Percentiles rank a stretch among this genome's conserved stretches.
phyloP scores from a whole-genome alignment of 768 basidiomycete genomes.

The Tylopilus sp. region DNA sequence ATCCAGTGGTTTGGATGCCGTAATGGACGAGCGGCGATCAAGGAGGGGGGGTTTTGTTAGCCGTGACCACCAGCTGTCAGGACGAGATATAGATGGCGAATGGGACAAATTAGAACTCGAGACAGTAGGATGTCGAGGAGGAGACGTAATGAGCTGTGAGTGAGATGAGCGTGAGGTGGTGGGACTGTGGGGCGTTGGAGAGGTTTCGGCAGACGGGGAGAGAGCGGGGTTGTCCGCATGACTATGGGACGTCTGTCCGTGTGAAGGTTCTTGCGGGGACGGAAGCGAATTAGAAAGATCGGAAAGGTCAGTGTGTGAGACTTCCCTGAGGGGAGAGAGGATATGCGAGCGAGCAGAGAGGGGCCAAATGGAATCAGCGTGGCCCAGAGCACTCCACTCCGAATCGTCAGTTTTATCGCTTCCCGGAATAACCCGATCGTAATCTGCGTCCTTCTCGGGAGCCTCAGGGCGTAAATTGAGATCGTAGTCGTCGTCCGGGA shows the following conservation, averaged over 20 bases:
- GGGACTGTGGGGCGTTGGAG: constrained; percentile 23
- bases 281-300: constrained; percentile 25
- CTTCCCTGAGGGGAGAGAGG: constrained; percentile 35
- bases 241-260: constrained; percentile 23
- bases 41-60: constrained; percentile 65
- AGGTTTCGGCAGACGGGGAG: constrained; percentile 7
- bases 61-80: constrained; percentile 76
- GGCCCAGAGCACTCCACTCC: constrained; percentile 14
- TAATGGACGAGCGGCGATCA: constrained; percentile 50
- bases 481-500: constrained; percentile 17
- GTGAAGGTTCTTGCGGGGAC: constrained; percentile 22
- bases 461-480: constrained; percentile 8
- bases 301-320: constrained; percentile 22
- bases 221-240: constrained; percentile 24
- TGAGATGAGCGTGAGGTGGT: constrained; percentile 23
- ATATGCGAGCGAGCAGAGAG: constrained; percentile 22
- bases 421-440: constrained; percentile 12
- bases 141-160: constrained; percentile 26
- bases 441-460: constrained; percentile 21
- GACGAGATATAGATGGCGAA: constrained; percentile 53
- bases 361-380: constrained; percentile 10
- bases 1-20: constrained; percentile 39
- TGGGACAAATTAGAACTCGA: constrained; percentile 40
- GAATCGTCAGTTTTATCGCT: constrained; percentile 9
- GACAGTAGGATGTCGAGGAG: constrained; percentile 39